Evolutionary conservation across 331 rosid species (phyloP).

Genomic region (Quercus tomentella): DNA sequence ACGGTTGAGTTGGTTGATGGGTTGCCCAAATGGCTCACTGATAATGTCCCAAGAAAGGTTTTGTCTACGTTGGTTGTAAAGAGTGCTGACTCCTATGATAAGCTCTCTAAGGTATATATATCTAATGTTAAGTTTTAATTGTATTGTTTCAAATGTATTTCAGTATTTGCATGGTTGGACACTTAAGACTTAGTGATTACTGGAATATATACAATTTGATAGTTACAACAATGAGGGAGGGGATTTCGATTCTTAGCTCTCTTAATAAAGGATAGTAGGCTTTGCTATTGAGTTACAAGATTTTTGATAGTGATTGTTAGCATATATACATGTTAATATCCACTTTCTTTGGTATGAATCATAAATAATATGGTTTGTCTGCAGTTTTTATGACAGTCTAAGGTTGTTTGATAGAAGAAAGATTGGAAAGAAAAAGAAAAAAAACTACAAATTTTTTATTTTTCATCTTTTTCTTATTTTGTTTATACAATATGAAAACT

Average conservation of each 20-base stretch:
- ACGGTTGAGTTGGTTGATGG: conserved; percentile 57
- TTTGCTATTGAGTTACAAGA: background rate
- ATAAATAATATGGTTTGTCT: background rate
- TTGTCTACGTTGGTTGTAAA: conserved; percentile 61
- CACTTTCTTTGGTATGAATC: background rate
- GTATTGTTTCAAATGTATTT: background rate
- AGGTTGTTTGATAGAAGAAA: background rate
- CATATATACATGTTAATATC: background rate
- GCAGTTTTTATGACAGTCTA: too few relatives aligned
- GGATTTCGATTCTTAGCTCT: too few relatives aligned
- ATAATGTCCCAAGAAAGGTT: conserved; percentile 54
- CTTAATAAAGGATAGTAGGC: too few relatives aligned
- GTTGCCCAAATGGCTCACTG: conserved; percentile 55
- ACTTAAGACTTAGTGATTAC: too few relatives aligned
- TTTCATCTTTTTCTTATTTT: background rate
- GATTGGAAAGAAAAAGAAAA: background rate
- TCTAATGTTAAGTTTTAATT: background rate
- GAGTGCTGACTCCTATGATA: conserved; percentile 69
- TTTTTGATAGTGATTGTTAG: background rate
- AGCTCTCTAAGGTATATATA: conserved; percentile 59
- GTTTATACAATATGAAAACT: background rate
- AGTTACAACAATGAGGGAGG: too few relatives aligned
- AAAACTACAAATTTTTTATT: background rate
- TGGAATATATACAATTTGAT: too few relatives aligned
- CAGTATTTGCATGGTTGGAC: too few relatives aligned